Base-by-base conservation (phyloP, 768 basidiomycete genomes). In the Ephemerocybe angulata region DNA sequence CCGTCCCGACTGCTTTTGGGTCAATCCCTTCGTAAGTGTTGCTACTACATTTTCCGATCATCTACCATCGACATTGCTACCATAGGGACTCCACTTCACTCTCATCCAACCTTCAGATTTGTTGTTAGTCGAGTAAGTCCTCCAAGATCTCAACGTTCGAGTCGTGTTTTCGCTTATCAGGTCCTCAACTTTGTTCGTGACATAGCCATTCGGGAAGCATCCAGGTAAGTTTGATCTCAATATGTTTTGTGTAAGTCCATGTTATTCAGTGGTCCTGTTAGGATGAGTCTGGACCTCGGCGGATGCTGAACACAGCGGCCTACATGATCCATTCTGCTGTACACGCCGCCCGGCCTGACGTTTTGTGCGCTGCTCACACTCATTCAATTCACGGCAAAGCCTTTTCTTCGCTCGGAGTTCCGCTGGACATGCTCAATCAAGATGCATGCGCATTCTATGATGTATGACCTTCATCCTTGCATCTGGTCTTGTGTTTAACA, bases 321-420 rank as follows among this genome's bases (percentile, higher is more conserved):
- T 70, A 65, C 51, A 66, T 68, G 64, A 73, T 76, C 35, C 72
- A 80, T 56, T 73, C 75, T 12, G 70, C 72, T 1, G 69, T 80
- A 38, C 80, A 78, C 56, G 62, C 65, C 28, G 76, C 75, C n/a
- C 74, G 79, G 46, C 76, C 79, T 6, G 78, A 81, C 54, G 71
- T 81, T 31, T 49, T 75, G 4, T 73, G 75, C 44, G 76, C 75
- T 7, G 77, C 76, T 0, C 79, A 81, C 58, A 76, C 75, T 17
- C 78, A 80, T 60, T 76, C 77, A 10, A 65, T 74, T 6, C 67
- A 75, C 62, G 81, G 79, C 33, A 80, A 77, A 60, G 76, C 78
- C 0, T 82, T 76, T 65, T 75, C 76, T 7, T 66, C 75, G 8
- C 70, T 80, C 24, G 77, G 78, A 13, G 69, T 65, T 27, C 65